Percentiles rank a stretch among this genome's conserved stretches.
Conservation (phyloP, 208 protist species). For the Leishmania mexicana region DNA sequence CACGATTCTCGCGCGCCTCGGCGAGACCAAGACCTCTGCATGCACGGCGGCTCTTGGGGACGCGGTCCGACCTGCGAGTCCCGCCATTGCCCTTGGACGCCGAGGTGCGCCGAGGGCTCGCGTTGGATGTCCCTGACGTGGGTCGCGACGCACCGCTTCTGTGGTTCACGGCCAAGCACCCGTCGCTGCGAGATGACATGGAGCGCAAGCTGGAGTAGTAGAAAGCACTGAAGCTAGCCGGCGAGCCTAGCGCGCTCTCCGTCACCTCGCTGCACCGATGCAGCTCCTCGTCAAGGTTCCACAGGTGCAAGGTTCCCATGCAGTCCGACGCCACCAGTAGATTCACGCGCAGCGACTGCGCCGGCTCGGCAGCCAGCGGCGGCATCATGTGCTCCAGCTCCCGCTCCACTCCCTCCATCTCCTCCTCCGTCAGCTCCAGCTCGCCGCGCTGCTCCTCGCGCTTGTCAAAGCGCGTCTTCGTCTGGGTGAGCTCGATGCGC, state of each 20-base stretch:
- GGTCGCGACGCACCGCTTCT: constrained; percentile 11
- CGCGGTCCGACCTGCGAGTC: constrained; percentile 17
- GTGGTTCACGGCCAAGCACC: constrained; percentile 2
- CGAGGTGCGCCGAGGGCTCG: neutral
- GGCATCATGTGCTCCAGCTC: constrained; percentile 75
- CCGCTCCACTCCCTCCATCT: constrained; percentile 81
- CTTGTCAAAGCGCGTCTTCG: constrained; percentile 69
- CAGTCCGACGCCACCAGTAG: constrained; percentile 80
- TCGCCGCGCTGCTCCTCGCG: constrained; percentile 72
- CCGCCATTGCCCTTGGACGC: constrained; percentile 10
- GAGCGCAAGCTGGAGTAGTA: constrained; percentile 14
- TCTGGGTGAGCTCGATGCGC: constrained; percentile 46
- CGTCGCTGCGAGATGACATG: constrained; percentile 17
- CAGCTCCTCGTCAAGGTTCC: constrained; percentile 89
- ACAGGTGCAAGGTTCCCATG: constrained; percentile 80
- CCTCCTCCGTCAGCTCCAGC: constrained; percentile 61
- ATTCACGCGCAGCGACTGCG: constrained; percentile 74
- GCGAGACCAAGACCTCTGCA: constrained; percentile 25
- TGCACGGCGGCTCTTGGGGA: constrained; percentile 2
- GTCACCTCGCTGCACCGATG: constrained; percentile 13
- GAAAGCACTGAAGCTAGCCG: constrained; percentile 12
- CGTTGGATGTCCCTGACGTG: neutral
- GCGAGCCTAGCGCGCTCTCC: constrained; percentile 9
- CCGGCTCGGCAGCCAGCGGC: constrained; percentile 58
- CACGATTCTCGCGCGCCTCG: constrained; percentile 31